Conservation (phyloP, 2,329 filamentous ascomycete species). For the Helotiales sp. region DNA sequence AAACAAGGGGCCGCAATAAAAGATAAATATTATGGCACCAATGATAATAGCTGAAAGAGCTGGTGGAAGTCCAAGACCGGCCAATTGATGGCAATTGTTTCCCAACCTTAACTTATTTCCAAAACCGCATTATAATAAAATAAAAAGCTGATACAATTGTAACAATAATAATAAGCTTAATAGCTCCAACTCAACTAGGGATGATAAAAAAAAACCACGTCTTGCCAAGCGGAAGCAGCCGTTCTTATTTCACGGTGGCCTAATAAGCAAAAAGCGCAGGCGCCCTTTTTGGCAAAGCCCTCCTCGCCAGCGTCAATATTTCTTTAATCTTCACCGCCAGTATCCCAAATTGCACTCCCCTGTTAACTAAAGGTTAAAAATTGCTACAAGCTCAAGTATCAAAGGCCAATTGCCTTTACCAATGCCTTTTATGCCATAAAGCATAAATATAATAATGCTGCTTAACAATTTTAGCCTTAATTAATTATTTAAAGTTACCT, state of each 20-base stretch:
- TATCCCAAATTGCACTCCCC: slow-evolving; percentile 1
- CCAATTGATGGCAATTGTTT: slow-evolving; percentile 23
- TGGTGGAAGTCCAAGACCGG: slow-evolving; percentile 21
- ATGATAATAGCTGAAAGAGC: slow-evolving; percentile 20
- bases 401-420: slow-evolving; percentile 22
- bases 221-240: slow-evolving; percentile 27
- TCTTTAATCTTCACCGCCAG: background rate
- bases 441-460: slow-evolving; percentile 21
- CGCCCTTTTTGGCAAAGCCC: background rate
- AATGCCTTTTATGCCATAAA: slow-evolving; percentile 21
- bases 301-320: background rate
- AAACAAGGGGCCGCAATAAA: too few species aligned
- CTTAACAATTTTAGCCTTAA: background rate
- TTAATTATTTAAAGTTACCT: slow-evolving; percentile 17
- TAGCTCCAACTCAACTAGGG: background rate
- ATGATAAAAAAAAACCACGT: too few species aligned
- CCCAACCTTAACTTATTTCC: slow-evolving; percentile 23
- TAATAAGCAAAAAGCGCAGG: slow-evolving; percentile 11
- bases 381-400: background rate
- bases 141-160: slow-evolving; percentile 15
- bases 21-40: too few species aligned
- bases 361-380: slow-evolving; percentile 4
- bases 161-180: slow-evolving; percentile 25
- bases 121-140: slow-evolving; percentile 25
- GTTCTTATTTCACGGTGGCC: slow-evolving; percentile 16